Evolutionary conservation across 441 rosid genomes (phyloP), one percentile per base, ranked within the genome.

Genomic region (Erodium trifolium): DNA sequence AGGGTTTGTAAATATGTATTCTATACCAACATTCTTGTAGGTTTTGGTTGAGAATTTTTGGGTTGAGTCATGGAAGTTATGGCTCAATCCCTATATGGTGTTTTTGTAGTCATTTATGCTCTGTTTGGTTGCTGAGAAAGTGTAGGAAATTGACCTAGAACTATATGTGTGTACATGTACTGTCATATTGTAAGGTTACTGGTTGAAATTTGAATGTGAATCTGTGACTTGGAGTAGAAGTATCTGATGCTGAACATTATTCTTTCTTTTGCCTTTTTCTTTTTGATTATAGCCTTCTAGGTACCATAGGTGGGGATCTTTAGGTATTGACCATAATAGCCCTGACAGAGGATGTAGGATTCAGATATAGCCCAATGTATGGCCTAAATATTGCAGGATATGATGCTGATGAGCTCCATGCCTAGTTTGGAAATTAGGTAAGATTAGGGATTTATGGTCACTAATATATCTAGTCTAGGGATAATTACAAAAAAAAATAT

Each of bases 71-170:
- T 34, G 37, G 37, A 34, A 34, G 37, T 34, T 5, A 34, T 34
- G 37, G 5, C 5, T 34, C 37, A 34, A 34, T 34, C 37, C 37
- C 37, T 34, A 5, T 34, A 34, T 34, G 37, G 27, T 0, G 18
- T 51, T 51, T 51, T n/a, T 51, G 17, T n/a, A 51, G 18, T n/a
- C 59, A n/a, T 51, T 51, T 2, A 51, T 51, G 59, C 1, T 51
- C 59, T 51, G 59, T 51, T 51, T 49, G 57, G 57, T 49, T 49
- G 57, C 57, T 49, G 57, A 49, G 57, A 49, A 49, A 49, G 57
- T 49, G 57, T n/a, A 49, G 57, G 57, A 49, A 49, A 49, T 4
- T 49, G 13, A 49, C 17, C 10, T 3, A 49, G 17, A 41, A 41
- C 47, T 6, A 7, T 41, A 41, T 41, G 4, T 41, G 47, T 41